These are phyloP conservation scores for Malus orientalis DNA, from an alignment of 306 rosid species.

Conservation along the genomic window DNA sequence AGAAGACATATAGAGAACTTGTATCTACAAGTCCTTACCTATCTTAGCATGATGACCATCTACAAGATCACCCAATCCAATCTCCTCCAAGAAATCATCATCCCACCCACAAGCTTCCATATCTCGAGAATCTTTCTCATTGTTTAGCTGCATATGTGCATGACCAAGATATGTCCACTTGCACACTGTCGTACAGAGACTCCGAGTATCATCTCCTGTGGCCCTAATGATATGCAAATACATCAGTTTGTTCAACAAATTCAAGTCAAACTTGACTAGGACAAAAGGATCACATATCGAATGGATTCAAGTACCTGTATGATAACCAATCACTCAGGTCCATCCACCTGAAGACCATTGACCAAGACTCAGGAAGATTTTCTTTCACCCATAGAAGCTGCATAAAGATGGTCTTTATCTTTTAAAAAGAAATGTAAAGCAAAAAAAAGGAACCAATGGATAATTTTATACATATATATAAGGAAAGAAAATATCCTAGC, in stretches of 20 bases:
- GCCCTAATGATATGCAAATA: slow-evolving; percentile 50
- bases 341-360: slow-evolving; percentile 97
- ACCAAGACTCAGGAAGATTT: slow-evolving; percentile 89
- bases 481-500: not conserved
- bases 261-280: slow-evolving; percentile 12
- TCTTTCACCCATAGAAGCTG: slow-evolving; percentile 99
- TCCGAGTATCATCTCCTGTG: slow-evolving; percentile 92
- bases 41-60: slow-evolving; percentile 97
- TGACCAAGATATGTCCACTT: slow-evolving; percentile 99
- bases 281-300: slow-evolving; percentile 1
- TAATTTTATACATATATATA: not conserved
- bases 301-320: slow-evolving; percentile 55
- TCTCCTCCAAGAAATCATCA: slow-evolving; percentile 98
- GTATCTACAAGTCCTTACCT: slow-evolving; percentile 35
- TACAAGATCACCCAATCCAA: slow-evolving; percentile 89
- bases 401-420: slow-evolving; percentile 15
- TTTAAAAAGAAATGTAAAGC: not conserved
- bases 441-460: not conserved
- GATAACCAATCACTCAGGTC: slow-evolving; percentile 99
- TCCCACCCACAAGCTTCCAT: slow-evolving; percentile 99
- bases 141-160: slow-evolving; percentile 82
- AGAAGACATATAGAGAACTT: not conserved
- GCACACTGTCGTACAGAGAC: slow-evolving; percentile 93
- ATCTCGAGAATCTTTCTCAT: slow-evolving; percentile 59
- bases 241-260: slow-evolving; percentile 8